Conservation (phyloP, 371 early-diverging fungal species). For the Mortierella sp. region DNA sequence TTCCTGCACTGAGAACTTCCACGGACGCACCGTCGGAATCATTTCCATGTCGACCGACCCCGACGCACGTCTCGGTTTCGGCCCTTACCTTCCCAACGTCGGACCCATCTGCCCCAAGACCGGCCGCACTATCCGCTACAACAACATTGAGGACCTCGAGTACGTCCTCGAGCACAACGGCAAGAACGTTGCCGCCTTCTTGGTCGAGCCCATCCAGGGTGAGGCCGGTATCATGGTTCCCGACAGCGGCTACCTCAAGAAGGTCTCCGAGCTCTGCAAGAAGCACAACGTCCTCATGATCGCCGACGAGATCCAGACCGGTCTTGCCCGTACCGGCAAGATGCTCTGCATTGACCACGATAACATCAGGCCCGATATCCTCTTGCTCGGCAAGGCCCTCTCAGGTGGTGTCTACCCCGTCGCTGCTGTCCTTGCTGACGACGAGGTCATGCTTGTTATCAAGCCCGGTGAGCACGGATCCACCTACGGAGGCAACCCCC, state of each 20-base stretch:
- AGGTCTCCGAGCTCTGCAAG: slow-evolving; percentile 90
- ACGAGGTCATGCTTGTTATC: slow-evolving; percentile 94
- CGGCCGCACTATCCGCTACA: slow-evolving; percentile 81
- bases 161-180: slow-evolving; percentile 87
- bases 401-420: slow-evolving; percentile 97
- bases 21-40: slow-evolving; percentile 96
- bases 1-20: slow-evolving; percentile 93
- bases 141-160: slow-evolving; percentile 90
- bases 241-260: slow-evolving; percentile 91
- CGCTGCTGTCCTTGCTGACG: slow-evolving; percentile 90
- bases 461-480: slow-evolving; percentile 97
- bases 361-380: slow-evolving; percentile 90
- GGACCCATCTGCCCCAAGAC: slow-evolving; percentile 85
- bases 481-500: slow-evolving; percentile 98
- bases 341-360: slow-evolving; percentile 95
- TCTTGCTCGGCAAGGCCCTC: slow-evolving; percentile 96
- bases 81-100: slow-evolving; percentile 93
- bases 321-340: slow-evolving; percentile 95
- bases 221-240: slow-evolving; percentile 98
- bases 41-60: slow-evolving; percentile 97
- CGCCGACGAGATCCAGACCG: slow-evolving; percentile 99
- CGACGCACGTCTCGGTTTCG: slow-evolving; percentile 88
- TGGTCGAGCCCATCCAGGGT: slow-evolving; percentile 99
- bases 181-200: slow-evolving; percentile 88
- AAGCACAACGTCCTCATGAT: slow-evolving; percentile 97